A percentile compares a stretch with the other conserved stretches of the same genome.
Evolutionary conservation across 2,329 filamentous ascomycete genomes (phyloP).

Genomic region (Penicillium occitanis): DNA sequence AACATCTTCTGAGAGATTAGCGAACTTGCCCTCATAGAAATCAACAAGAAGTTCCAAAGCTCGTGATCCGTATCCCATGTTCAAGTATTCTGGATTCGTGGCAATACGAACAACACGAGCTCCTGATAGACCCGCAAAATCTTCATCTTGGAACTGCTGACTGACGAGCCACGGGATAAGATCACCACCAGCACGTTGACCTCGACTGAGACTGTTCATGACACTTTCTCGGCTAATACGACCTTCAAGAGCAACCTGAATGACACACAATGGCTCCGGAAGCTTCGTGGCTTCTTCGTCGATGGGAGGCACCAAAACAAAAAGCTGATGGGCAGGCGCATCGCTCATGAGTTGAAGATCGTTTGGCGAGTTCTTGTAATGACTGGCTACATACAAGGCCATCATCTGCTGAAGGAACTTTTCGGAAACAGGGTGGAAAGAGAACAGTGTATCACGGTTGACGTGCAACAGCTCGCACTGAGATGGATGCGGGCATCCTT

Average conservation of each 20-base stretch:
- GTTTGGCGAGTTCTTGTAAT: constrained; percentile 98
- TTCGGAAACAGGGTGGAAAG: constrained; percentile 94
- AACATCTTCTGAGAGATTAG: constrained; percentile 73
- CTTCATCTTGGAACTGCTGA: constrained; percentile 96
- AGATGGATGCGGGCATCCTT: constrained; percentile 84
- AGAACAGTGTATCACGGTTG: constrained; percentile 96
- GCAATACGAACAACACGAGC: constrained; percentile 92
- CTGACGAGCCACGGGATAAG: constrained; percentile 97
- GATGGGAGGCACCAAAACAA: constrained; percentile 85
- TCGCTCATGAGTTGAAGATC: constrained; percentile 99
- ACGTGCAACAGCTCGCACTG: constrained; percentile 91
- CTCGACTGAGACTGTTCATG: constrained; percentile 81
- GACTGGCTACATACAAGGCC: constrained; percentile 91
- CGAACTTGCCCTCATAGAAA: constrained; percentile 93
- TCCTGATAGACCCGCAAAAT: constrained; percentile 90
- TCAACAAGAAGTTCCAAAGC: constrained; percentile 84
- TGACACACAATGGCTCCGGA: constrained; percentile 89
- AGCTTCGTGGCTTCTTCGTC: constrained; percentile 73
- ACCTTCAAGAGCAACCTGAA: constrained; percentile 92
- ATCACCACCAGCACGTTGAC: constrained; percentile 85
- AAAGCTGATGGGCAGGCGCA: constrained; percentile 93
- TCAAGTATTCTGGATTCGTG: constrained; percentile 88
- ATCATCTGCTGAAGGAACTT: constrained; percentile 99
- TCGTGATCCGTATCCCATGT: constrained; percentile 90
- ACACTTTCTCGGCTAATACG: constrained; percentile 93